Base-by-base conservation (phyloP, 2,329 filamentous ascomycete species). In the Ploettnerulaceae sp. region DNA sequence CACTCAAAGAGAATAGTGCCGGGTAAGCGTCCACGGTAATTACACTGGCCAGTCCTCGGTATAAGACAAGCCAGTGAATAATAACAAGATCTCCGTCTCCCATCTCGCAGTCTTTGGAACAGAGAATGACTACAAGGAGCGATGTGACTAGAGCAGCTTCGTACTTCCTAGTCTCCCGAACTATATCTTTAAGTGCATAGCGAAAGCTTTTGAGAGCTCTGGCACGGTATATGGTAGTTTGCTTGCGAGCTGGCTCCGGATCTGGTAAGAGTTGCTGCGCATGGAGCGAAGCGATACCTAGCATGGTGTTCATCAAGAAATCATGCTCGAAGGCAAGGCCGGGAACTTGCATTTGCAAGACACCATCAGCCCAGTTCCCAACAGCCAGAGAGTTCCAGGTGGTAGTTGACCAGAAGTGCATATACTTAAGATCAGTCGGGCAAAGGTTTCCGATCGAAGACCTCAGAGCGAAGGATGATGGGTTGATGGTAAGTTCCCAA, bases 271-370 rank as follows among this genome's bases (percentile, higher is more conserved):
- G 24, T n/a, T 44, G 20, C 35, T 59, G 56, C n/a, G 50, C 20
- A 22, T 63, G 60, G 7, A 59, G 47, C 7, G 60, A 61, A 12
- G 61, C 53, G 15, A 60, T 48, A 3, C 59, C 58, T 17, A 63
- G 52, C 20, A 62, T 57, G 3, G 45, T 57, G 24, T 60, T 56
- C 34, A 61, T 44, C 0, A 62, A 35, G 25, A 57, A 63, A 3
- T 58, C 55, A 31, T 60, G 50, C 21, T 60, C 57, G 20, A 63
- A 61, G 8, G 58, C 59, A 25, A 63, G 54, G 28, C 56, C 45
- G n/a, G 60, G 59, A 3, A 61, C 48, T 5, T 39, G 20, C 4
- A 56, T 43, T 24, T 53, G 51, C 7, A 61, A 20, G 25, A 57
- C 49, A 17, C 40, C 45, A 8, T 50, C 29, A 9, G 50, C 44